Conservation (phyloP, 768 basidiomycete species). For the Lactifluus subvellereus region DNA sequence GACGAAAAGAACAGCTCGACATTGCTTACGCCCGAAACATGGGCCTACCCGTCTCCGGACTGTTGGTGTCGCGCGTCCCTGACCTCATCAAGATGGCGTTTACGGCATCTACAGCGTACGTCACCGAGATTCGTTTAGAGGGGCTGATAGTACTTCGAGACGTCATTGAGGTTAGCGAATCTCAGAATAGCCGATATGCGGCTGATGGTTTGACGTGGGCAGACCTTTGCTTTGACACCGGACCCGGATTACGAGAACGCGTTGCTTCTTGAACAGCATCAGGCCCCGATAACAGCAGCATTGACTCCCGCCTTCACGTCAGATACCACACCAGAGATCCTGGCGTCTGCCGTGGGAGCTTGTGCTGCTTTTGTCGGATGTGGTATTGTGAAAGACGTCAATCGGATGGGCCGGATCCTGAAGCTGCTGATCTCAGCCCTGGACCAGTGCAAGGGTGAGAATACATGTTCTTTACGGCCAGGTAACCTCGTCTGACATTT, state of each 20-base stretch:
- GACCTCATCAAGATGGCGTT: constrained; percentile 98
- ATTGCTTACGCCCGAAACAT: constrained; percentile 58
- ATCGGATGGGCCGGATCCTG: constrained; percentile 89
- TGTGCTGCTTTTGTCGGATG: constrained; percentile 95
- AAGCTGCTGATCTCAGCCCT: constrained; percentile 83
- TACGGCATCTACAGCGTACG: constrained; percentile 93
- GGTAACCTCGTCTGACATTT: neutral
- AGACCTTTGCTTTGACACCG: constrained; percentile 83
- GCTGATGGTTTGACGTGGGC: constrained; percentile 6
- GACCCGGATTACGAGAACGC: constrained; percentile 93
- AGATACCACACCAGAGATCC: constrained; percentile 92
- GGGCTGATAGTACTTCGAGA: constrained; percentile 86
- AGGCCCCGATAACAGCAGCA: constrained; percentile 96
- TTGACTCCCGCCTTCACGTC: constrained; percentile 94
- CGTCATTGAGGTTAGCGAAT: constrained; percentile 73
- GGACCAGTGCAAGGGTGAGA: constrained; percentile 79
- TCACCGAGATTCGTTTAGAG: constrained; percentile 89
- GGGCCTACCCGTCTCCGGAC: constrained; percentile 50
- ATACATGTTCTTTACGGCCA: constrained; percentile 6
- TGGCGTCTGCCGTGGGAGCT: constrained; percentile 86
- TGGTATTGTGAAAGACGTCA: constrained; percentile 86
- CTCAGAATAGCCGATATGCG: neutral
- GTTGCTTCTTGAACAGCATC: constrained; percentile 90
- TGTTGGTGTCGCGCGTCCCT: constrained; percentile 79
- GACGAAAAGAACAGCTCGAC: constrained; percentile 80